Conservation (phyloP, 805 yeast genomes). For the Candida rishiriensis region DNA sequence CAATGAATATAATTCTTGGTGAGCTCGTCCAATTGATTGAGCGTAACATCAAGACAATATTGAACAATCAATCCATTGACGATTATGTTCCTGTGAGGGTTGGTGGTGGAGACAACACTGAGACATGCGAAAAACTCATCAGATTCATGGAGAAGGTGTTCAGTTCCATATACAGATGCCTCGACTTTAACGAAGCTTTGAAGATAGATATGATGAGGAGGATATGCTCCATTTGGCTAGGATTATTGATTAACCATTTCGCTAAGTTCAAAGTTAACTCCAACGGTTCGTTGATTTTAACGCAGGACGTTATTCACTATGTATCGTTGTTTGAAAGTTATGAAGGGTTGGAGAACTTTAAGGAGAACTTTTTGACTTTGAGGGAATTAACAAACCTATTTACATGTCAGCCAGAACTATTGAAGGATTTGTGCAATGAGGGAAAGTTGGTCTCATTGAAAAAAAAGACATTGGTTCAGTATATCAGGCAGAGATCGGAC, state of each 20-base stretch:
- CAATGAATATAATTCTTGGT: conserved; percentile 58
- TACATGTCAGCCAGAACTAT: conserved; percentile 76
- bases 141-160: conserved; percentile 35
- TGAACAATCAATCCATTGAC: conserved; percentile 60
- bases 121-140: conserved; percentile 62
- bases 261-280: conserved; percentile 72
- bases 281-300: conserved; percentile 76
- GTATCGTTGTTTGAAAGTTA: conserved; percentile 36
- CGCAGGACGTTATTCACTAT: conserved; percentile 77
- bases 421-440: conserved; percentile 74
- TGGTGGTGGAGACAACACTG: conserved; percentile 49
- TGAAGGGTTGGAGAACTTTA: conserved; percentile 45
- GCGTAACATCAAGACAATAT: conserved; percentile 42
- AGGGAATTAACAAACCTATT: conserved; percentile 81
- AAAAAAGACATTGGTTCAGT: conserved; percentile 57
- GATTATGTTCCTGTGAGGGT: conserved; percentile 42
- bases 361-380: conserved; percentile 39
- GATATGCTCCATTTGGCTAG: conserved; percentile 32
- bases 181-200: conserved; percentile 24
- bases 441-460: conserved; percentile 70
- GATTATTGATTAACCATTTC: conserved; percentile 63
- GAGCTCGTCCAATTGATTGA: conserved; percentile 54
- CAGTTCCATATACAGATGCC: conserved; percentile 36
- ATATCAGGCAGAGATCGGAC: conserved; percentile 66
- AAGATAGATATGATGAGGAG: conserved; percentile 20